Base-by-base conservation (phyloP, 148 eudicot genomes). In the Mesembryanthemum crystallinum region DNA sequence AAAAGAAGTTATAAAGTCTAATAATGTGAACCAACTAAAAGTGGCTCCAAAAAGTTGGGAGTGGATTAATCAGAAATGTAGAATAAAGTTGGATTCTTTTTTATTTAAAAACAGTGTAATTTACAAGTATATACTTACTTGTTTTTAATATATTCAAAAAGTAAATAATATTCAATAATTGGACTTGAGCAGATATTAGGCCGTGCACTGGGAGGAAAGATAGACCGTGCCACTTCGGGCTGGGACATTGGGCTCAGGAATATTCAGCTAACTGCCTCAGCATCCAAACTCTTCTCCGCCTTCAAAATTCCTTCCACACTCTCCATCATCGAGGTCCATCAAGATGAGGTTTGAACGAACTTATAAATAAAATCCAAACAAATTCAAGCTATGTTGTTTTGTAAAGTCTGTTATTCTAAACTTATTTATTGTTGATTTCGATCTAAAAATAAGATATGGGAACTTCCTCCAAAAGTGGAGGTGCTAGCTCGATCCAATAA, bases 211-310 rank as follows among this genome's bases (percentile, higher is more conserved):
- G 98, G 95, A 7, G 98, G 97, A 6, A 88, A 85, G 74, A 80
- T 80, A 0, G 89, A 85, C 4, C 77, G 96, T 45, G 83, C 93
- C 8, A 21, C 14, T 14, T 69, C 96, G 4, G 97, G 98, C 0
- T 94, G 98, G 98, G 98, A 94, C 79, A 88, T 94, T 20, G 98
- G 98, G 37, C 69, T 90, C 1, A 82, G 83, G 28, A 84, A 82
- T 3, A 33, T 94, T 61, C 79, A 90, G 0, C 29, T 92, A 4
- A 79, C 89, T 49, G 43, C 83, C 8, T 79, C 89, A 9, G 81
- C 93, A 12, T 79, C 79, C 21, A 86, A 83, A 70, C 65, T 82
- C 32, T 73, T 83, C 1, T 37, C 92, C 13, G 74, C 75, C 62
- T 74, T 84, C 59, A 84, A 86, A 71, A 43, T 86, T 64, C 88